Base-by-base conservation (phyloP, 2,329 filamentous ascomycete species). In the Calonectria hongkongensis region DNA sequence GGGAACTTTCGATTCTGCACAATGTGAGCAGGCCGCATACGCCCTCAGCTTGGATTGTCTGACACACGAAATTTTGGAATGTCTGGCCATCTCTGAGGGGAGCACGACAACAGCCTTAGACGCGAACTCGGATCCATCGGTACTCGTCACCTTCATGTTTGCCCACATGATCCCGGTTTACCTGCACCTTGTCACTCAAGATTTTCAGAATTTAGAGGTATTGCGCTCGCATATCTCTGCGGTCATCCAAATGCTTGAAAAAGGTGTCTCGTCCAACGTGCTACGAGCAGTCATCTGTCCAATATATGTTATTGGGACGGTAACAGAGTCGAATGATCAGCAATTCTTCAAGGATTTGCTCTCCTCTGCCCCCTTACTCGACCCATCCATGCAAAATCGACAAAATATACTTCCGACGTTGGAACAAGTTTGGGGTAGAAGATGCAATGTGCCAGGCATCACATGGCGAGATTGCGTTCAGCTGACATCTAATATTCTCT, bases 361-460 rank as follows among this genome's bases (percentile, higher is more conserved):
- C 16, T 65, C 60, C 2, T 58, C 60, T 28, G 27, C 43, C 2
- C 48, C 48, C 8, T 15, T 70, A 48, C 58, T 65, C 2, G 27
- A 70, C 30, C 25, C 60, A 30, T 58, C 68, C 1, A 48, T 70
- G 10, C 54, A 65, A 36, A 60, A 70, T 58, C 58, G 68, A n/a
- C n/a, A 21, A 6, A 33, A 9, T 16, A 65, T 65, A 8, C 27
- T 64, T 2, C 58, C 48, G 13, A 7, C 45, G 16, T 39, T 70
- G 15, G 68, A 70, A 65, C 6, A 70, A 25, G 58, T 58, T 13
- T 70, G 68, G 68, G 16, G 27, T 1, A 27, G 21, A n/a, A 65
- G 68, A 45, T 3, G 18, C 21, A 13, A 45, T 28, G n/a, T n/a
- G 13, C 12, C n/a, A 18, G 27, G 10, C 21, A 25, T 67, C 2